Conservation (phyloP, 2,329 filamentous ascomycete species). For the Colletotrichum cereale region DNA sequence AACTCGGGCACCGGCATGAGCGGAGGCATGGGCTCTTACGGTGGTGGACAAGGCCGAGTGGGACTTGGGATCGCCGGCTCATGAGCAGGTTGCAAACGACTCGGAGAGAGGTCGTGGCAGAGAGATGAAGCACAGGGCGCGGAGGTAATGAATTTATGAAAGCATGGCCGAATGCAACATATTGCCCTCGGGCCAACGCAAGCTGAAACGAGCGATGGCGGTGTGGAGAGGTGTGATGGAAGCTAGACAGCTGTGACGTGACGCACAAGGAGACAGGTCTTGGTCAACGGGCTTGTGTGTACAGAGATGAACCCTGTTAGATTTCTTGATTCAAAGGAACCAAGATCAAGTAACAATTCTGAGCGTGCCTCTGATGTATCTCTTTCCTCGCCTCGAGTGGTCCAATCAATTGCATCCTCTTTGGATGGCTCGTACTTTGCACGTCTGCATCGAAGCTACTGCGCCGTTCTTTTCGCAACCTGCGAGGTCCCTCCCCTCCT, state of each 20-base stretch:
- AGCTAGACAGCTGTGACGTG: not conserved
- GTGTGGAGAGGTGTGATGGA: constrained; percentile 1
- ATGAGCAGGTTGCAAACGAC: constrained; percentile 43
- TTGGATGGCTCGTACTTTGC: not conserved
- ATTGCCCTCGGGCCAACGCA: constrained; percentile 2
- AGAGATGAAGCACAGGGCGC: not conserved
- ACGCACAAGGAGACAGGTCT: not conserved
- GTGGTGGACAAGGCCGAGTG: constrained; percentile 51
- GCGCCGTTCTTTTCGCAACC: too few species aligned
- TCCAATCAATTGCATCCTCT: not conserved
- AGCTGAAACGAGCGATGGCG: not conserved
- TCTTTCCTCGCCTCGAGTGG: not conserved
- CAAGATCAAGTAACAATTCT: not conserved
- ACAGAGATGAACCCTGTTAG: not conserved
- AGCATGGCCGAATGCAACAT: constrained; percentile 33
- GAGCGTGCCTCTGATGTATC: not conserved
- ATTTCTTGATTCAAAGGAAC: not conserved
- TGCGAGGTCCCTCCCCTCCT: not conserved
- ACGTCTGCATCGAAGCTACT: not conserved
- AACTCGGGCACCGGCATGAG: constrained; percentile 43
- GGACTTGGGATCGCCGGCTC: constrained; percentile 67
- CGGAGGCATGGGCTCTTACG: constrained; percentile 43
- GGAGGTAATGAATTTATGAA: constrained; percentile 38
- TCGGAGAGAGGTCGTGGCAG: not conserved
- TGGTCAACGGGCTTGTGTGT: not conserved